Conservation (phyloP, 306 rosid genomes). For the Medicago ruthenica region DNA sequence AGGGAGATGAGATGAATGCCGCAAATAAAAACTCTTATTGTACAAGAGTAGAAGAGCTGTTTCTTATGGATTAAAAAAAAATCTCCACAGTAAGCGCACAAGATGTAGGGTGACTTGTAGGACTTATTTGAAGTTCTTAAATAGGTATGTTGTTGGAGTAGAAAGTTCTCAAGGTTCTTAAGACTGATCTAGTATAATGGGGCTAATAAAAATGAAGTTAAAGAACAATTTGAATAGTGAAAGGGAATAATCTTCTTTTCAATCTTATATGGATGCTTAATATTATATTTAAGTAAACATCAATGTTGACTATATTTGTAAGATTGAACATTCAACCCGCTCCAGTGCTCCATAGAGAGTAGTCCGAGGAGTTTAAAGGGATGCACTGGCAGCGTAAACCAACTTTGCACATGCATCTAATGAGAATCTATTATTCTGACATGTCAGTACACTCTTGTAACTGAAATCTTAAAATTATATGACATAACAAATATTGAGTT, state of each 20-base stretch:
- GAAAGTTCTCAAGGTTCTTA: neutral
- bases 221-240: neutral
- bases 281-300: neutral
- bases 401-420: too few species aligned
- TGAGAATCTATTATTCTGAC: too few species aligned
- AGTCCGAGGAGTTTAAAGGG: too few species aligned
- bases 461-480: too few species aligned
- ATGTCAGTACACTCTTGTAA: too few species aligned
- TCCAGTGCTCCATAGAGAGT: too few species aligned
- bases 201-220: neutral
- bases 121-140: neutral
- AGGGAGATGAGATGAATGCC: neutral
- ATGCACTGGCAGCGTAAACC: too few species aligned
- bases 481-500: too few species aligned
- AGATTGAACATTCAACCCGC: neutral
- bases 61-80: neutral
- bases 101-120: neutral
- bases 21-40: neutral
- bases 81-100: neutral
- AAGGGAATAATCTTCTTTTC: neutral
- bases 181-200: neutral
- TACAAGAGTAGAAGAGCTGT: neutral
- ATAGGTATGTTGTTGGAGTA: neutral
- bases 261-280: neutral
- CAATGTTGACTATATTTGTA: conserved; percentile 5